Evolutionary conservation across 805 yeast genomes (phyloP).

Genomic region (Naumovozyma baii): DNA sequence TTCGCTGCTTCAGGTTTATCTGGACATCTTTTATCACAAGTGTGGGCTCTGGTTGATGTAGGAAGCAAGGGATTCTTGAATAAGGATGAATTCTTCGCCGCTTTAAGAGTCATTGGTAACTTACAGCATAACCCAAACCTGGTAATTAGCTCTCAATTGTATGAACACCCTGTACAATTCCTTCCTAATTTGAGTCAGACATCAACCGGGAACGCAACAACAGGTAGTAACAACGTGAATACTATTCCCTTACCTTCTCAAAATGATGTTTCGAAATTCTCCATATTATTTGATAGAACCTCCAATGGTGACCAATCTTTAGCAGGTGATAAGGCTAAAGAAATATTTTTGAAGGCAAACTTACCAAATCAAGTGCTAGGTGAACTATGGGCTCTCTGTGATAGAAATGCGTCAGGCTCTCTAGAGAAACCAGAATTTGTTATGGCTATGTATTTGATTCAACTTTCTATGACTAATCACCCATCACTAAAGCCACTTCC

Average conservation of each 20-base stretch:
- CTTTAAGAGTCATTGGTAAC: conserved; percentile 83
- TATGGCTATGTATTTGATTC: conserved; percentile 92
- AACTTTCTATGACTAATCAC: conserved; percentile 49
- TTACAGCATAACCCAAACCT: conserved; percentile 55
- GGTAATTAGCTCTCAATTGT: conserved; percentile 38
- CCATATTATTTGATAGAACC: conserved; percentile 65
- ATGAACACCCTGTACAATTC: conserved; percentile 18
- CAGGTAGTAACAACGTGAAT: conserved; percentile 28
- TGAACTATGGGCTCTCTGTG: conserved; percentile 83
- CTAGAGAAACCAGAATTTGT: conserved; percentile 69
- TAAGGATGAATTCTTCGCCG: conserved; percentile 70
- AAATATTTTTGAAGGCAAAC: conserved; percentile 80
- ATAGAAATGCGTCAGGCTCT: conserved; percentile 62
- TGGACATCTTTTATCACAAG: conserved; percentile 69
- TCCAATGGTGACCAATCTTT: conserved; percentile 40
- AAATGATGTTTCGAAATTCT: conserved; percentile 52
- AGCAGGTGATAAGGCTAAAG: conserved; percentile 72
- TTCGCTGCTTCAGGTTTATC: conserved; percentile 81
- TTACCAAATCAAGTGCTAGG: conserved; percentile 70
- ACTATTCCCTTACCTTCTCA: conserved; percentile 44
- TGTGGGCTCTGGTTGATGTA: conserved; percentile 93
- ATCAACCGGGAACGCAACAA: conserved; percentile 25
- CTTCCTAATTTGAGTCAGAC: conserved; percentile 40
- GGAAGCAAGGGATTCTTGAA: conserved; percentile 77
- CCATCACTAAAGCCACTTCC: conserved; percentile 57